These are phyloP conservation scores for Protomyces inundatus DNA, from an alignment of 1,139 yeast genomes.

Conservation along the genomic window DNA sequence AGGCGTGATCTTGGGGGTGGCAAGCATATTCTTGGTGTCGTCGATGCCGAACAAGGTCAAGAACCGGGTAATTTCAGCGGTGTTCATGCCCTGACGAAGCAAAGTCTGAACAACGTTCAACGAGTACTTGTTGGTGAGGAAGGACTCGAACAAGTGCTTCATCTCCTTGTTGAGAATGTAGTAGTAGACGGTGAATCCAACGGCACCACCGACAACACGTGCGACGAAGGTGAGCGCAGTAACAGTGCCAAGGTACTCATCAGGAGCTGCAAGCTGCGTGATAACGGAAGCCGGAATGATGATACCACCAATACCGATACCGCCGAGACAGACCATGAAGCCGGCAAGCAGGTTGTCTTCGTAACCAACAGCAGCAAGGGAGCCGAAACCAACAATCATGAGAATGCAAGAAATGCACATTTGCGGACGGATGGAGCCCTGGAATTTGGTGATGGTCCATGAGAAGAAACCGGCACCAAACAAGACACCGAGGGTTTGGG, in stretches of 20 bases:
- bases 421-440: constrained; percentile 20
- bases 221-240: constrained; percentile 24
- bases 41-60: not conserved
- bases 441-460: constrained; percentile 19
- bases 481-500: constrained; percentile 12
- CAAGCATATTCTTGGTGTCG: constrained; percentile 4
- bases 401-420: constrained; percentile 13
- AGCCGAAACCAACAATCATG: constrained; percentile 20
- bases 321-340: constrained; percentile 16
- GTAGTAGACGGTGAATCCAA: constrained; percentile 22
- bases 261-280: constrained; percentile 21
- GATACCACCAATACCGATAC: constrained; percentile 18
- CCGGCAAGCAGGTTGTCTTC: constrained; percentile 17
- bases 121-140: constrained; percentile 5
- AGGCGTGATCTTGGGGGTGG: constrained; percentile 1
- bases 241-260: constrained; percentile 21
- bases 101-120: not conserved
- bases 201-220: constrained; percentile 22
- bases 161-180: constrained; percentile 13
- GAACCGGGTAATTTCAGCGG: not conserved
- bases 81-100: not conserved
- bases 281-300: constrained; percentile 25
- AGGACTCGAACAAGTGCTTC: not conserved
- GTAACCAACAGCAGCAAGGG: not conserved
- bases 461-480: constrained; percentile 25